Evolutionary conservation across 2,329 filamentous ascomycete genomes (phyloP).

Genomic region (Sarocladiaceae sp.): DNA sequence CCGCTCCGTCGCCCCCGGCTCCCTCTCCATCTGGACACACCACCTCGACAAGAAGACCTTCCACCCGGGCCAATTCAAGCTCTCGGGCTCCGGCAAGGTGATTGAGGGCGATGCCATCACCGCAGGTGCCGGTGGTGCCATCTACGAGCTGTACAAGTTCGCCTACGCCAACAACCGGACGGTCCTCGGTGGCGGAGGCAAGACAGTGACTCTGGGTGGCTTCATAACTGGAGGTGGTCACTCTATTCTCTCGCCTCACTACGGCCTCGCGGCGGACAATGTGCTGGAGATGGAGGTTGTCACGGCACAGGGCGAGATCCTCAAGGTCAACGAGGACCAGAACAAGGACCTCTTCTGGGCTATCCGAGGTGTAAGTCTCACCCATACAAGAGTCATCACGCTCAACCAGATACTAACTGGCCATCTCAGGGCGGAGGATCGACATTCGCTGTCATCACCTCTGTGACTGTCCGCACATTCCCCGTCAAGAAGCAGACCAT

Average conservation of each 20-base stretch:
- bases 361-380: slow-evolving; percentile 37
- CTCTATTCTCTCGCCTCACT: slow-evolving; percentile 40
- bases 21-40: slow-evolving; percentile 48
- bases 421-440: slow-evolving; percentile 46
- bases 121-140: slow-evolving; percentile 46
- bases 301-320: slow-evolving; percentile 35
- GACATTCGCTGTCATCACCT: slow-evolving; percentile 55
- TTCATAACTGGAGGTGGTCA: slow-evolving; percentile 43
- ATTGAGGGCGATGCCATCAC: slow-evolving; percentile 46
- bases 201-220: slow-evolving; percentile 49
- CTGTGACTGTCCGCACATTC: slow-evolving; percentile 43
- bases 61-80: slow-evolving; percentile 23
- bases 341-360: slow-evolving; percentile 54
- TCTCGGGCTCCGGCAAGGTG: slow-evolving; percentile 10
- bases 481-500: slow-evolving; percentile 22
- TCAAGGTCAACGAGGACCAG: slow-evolving; percentile 39
- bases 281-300: slow-evolving; percentile 47
- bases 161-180: slow-evolving; percentile 38
- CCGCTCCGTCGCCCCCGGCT: slow-evolving; percentile 40
- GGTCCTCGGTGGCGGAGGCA: slow-evolving; percentile 48
- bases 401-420: not conserved
- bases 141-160: slow-evolving; percentile 39
- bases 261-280: slow-evolving; percentile 50
- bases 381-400: not conserved
- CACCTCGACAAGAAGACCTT: slow-evolving; percentile 25